Percentiles rank a stretch among this genome's conserved stretches.
These are phyloP conservation scores for Trypanosoma lewisi DNA, from an alignment of 208 protist species.

Conservation along the genomic window DNA sequence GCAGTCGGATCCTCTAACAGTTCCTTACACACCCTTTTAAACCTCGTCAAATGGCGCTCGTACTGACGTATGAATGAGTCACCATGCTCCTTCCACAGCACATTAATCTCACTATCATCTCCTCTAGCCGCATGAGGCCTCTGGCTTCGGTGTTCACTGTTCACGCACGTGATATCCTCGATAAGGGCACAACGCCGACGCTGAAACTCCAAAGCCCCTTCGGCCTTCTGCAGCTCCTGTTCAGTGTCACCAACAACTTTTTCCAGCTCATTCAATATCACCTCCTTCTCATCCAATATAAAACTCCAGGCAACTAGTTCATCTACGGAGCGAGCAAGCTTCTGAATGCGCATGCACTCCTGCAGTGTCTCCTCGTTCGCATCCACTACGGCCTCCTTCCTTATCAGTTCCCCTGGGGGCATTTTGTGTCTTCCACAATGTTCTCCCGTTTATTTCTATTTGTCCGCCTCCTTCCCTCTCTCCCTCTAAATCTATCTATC, in stretches of 20 bases:
- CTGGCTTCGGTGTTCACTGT: not conserved
- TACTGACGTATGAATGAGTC: slow-evolving; percentile 31
- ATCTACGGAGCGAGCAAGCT: slow-evolving; percentile 49
- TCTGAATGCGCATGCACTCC: slow-evolving; percentile 40
- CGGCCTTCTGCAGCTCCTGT: slow-evolving; percentile 8
- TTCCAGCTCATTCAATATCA: slow-evolving; percentile 45
- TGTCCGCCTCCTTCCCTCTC: too few relatives aligned
- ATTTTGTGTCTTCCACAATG: not conserved
- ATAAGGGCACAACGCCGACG: slow-evolving; percentile 35
- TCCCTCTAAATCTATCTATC: too few relatives aligned
- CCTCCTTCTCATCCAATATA: slow-evolving; percentile 39
- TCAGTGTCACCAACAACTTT: slow-evolving; percentile 25
- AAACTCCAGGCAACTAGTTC: slow-evolving; percentile 54
- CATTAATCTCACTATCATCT: slow-evolving; percentile 19
- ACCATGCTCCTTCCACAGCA: slow-evolving; percentile 17
- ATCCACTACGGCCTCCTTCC: slow-evolving; percentile 7
- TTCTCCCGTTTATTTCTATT: not conserved
- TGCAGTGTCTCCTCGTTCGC: slow-evolving; percentile 31
- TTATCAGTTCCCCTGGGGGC: not conserved
- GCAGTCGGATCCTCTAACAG: not conserved
- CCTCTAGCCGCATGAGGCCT: slow-evolving; percentile 10
- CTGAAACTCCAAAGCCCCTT: slow-evolving; percentile 7
- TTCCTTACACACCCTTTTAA: slow-evolving; percentile 17
- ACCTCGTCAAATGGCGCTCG: slow-evolving; percentile 30
- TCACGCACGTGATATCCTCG: not conserved